Percentiles rank a stretch among this genome's conserved stretches.
Evolutionary conservation across 352 stramenopile genomes (phyloP).

Genomic region (Nothophytophthora sp.): DNA sequence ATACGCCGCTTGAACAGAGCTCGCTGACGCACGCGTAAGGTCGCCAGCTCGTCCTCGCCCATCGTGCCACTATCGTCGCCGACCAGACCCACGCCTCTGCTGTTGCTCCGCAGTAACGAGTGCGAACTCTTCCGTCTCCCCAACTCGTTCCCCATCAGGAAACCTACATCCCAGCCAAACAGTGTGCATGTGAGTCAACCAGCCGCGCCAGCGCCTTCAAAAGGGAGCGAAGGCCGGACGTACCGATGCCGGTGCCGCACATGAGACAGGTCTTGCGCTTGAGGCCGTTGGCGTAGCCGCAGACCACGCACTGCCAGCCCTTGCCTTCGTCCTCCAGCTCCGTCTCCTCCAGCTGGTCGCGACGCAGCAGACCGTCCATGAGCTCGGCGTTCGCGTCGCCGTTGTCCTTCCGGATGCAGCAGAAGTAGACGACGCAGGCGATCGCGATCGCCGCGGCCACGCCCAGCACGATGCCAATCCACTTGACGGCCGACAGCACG

Average conservation of each 20-base stretch:
- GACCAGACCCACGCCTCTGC: constrained; percentile 13
- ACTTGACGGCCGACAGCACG: constrained; percentile 38
- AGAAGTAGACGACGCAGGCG: constrained; percentile 48
- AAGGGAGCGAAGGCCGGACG: neutral
- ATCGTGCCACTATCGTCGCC: constrained; percentile 3
- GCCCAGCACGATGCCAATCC: constrained; percentile 35
- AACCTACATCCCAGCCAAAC: constrained; percentile 3
- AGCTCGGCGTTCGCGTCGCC: constrained; percentile 26
- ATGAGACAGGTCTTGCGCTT: constrained; percentile 56
- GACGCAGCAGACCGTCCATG: constrained; percentile 57
- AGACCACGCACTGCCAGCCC: constrained; percentile 75
- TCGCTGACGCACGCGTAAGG: constrained; percentile 44
- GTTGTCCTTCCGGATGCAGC: constrained; percentile 28
- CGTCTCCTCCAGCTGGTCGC: constrained; percentile 62
- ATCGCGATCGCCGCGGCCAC: constrained; percentile 30
- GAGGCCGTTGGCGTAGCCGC: constrained; percentile 52
- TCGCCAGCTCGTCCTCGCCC: constrained; percentile 32
- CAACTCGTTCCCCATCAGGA: constrained; percentile 31
- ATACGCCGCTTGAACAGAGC: constrained; percentile 70
- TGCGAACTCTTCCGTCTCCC: constrained; percentile 55
- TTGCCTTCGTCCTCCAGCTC: constrained; percentile 52
- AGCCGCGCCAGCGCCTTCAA: too few species aligned
- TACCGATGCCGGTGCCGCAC: constrained; percentile 54
- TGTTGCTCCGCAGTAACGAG: constrained; percentile 41
- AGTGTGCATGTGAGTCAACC: neutral